Conservation (phyloP, 1,139 yeast species). For the Saccharomycopsis phalli region DNA sequence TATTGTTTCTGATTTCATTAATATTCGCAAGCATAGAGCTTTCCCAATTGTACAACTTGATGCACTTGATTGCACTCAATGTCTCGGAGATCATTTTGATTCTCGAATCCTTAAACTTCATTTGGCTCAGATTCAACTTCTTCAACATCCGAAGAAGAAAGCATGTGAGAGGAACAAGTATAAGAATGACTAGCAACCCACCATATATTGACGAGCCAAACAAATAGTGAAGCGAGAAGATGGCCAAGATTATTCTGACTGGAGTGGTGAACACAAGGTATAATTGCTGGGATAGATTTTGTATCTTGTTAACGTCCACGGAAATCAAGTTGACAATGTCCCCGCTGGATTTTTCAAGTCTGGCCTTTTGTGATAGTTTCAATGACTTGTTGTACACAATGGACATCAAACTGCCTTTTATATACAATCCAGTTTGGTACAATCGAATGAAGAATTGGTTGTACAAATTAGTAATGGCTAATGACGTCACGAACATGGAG, state of each 20-base stretch:
- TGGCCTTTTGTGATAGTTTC: constrained; percentile 38
- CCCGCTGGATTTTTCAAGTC: constrained; percentile 40
- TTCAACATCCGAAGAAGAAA: constrained; percentile 41
- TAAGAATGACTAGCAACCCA: constrained; percentile 42
- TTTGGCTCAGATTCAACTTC: constrained; percentile 45
- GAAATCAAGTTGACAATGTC: constrained; percentile 49
- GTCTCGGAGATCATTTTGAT: constrained; percentile 54
- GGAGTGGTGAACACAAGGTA: constrained; percentile 55
- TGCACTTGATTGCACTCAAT: constrained; percentile 52
- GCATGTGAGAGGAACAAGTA: constrained; percentile 54
- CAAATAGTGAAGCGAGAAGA: constrained; percentile 45
- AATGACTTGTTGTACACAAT: constrained; percentile 44
- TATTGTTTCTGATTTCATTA: constrained; percentile 40
- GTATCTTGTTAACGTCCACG: constrained; percentile 48
- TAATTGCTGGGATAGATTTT: constrained; percentile 41
- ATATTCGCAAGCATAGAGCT: constrained; percentile 47
- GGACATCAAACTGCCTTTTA: constrained; percentile 42
- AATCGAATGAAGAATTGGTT: constrained; percentile 46
- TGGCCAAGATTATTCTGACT: constrained; percentile 42
- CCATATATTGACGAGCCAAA: constrained; percentile 49
- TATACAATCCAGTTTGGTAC: constrained; percentile 44
- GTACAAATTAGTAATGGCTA: constrained; percentile 38
- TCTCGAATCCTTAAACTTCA: constrained; percentile 58
- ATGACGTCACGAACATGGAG: constrained; percentile 40
- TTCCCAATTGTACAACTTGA: constrained; percentile 73